Evolutionary conservation across 2,329 filamentous ascomycete species (phyloP).

Genomic region (Fulvia fulva): DNA sequence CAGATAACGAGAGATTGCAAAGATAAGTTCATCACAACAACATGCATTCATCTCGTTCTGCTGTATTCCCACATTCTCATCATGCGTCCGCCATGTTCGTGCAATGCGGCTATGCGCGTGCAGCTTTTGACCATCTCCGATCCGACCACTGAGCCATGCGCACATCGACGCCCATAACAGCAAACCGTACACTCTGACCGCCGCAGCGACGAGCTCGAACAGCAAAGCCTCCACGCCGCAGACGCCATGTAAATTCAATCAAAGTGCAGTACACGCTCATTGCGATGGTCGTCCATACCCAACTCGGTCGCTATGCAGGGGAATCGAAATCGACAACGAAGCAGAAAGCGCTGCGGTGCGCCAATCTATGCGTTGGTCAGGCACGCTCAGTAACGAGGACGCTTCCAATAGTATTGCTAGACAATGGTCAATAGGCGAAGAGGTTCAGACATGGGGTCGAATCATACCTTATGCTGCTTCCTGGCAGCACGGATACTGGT

Average conservation of each 20-base stretch:
- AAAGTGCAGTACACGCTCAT: slow-evolving; percentile 9
- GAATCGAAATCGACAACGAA: slow-evolving; percentile 18
- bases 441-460: not conserved
- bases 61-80: slow-evolving; percentile 1
- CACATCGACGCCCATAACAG: not conserved
- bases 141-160: not conserved
- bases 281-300: slow-evolving; percentile 14
- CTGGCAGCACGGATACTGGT: slow-evolving; percentile 84
- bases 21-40: not conserved
- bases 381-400: slow-evolving; percentile 43
- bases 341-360: slow-evolving; percentile 7
- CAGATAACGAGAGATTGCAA: not conserved
- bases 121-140: not conserved
- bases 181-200: not conserved
- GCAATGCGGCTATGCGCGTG: not conserved
- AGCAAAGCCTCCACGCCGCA: not conserved
- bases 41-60: not conserved
- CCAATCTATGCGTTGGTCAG: too few relatives aligned
- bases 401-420: slow-evolving; percentile 70
- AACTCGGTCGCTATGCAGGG: slow-evolving; percentile 24
- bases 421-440: slow-evolving; percentile 6
- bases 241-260: slow-evolving; percentile 9
- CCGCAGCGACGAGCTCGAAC: slow-evolving; percentile 1
- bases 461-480: slow-evolving; percentile 91
- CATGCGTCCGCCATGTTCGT: not conserved